These are phyloP conservation scores for Blastobotrys mokoenaii DNA, from an alignment of 805 yeast species.

Conservation along the genomic window DNA sequence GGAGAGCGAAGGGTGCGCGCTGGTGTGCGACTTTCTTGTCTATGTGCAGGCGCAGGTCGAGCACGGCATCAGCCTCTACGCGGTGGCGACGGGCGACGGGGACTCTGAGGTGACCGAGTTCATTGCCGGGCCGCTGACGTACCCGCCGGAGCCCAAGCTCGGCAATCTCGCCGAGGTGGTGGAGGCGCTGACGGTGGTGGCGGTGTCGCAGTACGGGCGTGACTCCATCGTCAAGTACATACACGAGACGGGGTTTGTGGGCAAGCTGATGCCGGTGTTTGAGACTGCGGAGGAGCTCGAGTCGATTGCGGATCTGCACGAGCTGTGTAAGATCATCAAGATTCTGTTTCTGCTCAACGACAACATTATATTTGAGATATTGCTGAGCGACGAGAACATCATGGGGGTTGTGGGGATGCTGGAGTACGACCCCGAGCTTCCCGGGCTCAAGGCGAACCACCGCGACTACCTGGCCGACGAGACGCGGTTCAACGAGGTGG, in stretches of 20 bases:
- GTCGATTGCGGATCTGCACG: constrained; percentile 48
- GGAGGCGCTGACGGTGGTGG: constrained; percentile 49
- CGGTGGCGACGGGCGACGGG: constrained; percentile 44
- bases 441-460: constrained; percentile 71
- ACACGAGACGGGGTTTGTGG: constrained; percentile 44
- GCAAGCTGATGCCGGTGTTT: constrained; percentile 45
- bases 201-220: constrained; percentile 55
- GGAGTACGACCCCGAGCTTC: constrained; percentile 87
- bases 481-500: constrained; percentile 59
- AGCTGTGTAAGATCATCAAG: constrained; percentile 67
- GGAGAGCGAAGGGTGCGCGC: constrained; percentile 82
- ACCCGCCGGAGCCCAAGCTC: constrained; percentile 51
- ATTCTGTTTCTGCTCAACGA: constrained; percentile 59
- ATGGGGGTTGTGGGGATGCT: constrained; percentile 66
- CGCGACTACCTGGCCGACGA: constrained; percentile 53
- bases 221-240: constrained; percentile 52
- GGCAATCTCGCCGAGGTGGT: constrained; percentile 47
- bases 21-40: constrained; percentile 71
- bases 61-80: constrained; percentile 61
- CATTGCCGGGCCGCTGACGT: constrained; percentile 68
- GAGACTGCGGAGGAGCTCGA: constrained; percentile 45
- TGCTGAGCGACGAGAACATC: constrained; percentile 45
- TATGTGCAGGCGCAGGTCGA: constrained; percentile 54
- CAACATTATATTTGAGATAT: constrained; percentile 45
- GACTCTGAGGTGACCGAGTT: constrained; percentile 49